Base-by-base conservation (phyloP, 2,329 filamentous ascomycete species). In the Domatiomyces globalis region DNA sequence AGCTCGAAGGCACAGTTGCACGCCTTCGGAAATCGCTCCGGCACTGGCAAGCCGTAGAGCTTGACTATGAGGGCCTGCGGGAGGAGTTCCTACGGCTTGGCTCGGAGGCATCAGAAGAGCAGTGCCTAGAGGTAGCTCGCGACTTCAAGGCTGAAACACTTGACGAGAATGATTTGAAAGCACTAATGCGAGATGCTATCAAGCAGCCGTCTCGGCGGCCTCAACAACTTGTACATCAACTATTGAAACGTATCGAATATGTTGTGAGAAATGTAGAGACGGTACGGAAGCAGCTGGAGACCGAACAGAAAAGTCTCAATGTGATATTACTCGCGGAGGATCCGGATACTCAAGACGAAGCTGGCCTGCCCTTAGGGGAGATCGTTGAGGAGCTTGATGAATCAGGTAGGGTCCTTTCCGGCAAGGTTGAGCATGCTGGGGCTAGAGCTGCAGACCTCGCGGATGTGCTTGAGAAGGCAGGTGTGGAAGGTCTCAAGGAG, bases 381-480 rank as follows among this genome's bases (percentile, higher is more conserved):
- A 96, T 98, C 58, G 74, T 87, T 50, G 92, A 98, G 67, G 81
- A 94, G 69, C 73, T 96, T 20, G 92, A 96, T 63, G 89, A 95
- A 7, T 79, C 94, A 9, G 92, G 83, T 51, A 92, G 94, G 62
- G 77, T 96, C 3, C 67, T 95, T 48, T 85, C 79, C 0, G 80
- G 77, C 59, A 77, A 72, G 51, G 69, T 84, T 27, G 78, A 80
- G 39, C 78, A 71, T n/a, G 84, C 87, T 0, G 83, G 82, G 5
- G 78, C 83, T 49, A 71, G 76, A 12, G 78, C 84, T 17, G 73
- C 80, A 7, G 78, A 85, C 58, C 72, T 95, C 3, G 65, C 85
- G 15, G 81, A 90, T 48, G 78, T 81, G 0, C 69, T 95, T 51
- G 74, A 83, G 61, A 89, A 89, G 65, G 86, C 81, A n/a, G 87